Percentiles rank a stretch among this genome's conserved stretches.
phyloP scores from a whole-genome alignment of 73 alveolate genomes.

The Paramecium caudatum region DNA sequence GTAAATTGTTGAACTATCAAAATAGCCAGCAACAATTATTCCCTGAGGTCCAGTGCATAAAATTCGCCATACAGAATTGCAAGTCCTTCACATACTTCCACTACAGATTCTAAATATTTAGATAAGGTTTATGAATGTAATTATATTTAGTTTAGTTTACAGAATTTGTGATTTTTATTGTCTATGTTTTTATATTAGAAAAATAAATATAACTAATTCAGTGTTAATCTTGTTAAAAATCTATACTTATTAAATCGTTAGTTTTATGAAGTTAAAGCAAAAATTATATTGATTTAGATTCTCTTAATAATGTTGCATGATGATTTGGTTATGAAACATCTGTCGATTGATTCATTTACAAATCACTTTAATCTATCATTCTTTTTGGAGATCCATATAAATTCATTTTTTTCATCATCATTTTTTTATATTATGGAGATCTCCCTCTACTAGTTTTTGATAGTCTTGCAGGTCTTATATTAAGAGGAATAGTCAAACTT shows the following conservation, averaged over 20 bases:
- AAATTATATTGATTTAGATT: background rate
- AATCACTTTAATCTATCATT: background rate
- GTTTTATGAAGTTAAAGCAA: background rate
- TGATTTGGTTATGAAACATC: constrained; percentile 20
- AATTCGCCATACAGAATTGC: constrained; percentile 58
- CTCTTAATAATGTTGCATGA: background rate
- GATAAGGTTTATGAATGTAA: background rate
- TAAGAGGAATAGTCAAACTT: background rate
- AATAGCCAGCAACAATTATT: constrained; percentile 62
- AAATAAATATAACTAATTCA: too few species aligned
- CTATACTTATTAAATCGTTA: constrained; percentile 3
- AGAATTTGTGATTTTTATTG: too few species aligned
- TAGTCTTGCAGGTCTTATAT: background rate
- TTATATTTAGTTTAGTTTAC: too few species aligned
- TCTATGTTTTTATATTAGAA: too few species aligned
- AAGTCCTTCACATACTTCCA: constrained; percentile 40
- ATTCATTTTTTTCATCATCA: constrained; percentile 13
- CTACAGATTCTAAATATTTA: constrained; percentile 59
- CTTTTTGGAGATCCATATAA: constrained; percentile 14
- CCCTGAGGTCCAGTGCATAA: constrained; percentile 30
- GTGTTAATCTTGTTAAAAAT: background rate
- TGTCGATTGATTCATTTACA: background rate
- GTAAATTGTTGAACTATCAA: background rate
- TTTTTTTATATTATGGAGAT: background rate
- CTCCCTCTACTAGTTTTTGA: constrained; percentile 2